Base-by-base conservation (phyloP, 75 land plant genomes). In the Selaginella moellendorffii region DNA sequence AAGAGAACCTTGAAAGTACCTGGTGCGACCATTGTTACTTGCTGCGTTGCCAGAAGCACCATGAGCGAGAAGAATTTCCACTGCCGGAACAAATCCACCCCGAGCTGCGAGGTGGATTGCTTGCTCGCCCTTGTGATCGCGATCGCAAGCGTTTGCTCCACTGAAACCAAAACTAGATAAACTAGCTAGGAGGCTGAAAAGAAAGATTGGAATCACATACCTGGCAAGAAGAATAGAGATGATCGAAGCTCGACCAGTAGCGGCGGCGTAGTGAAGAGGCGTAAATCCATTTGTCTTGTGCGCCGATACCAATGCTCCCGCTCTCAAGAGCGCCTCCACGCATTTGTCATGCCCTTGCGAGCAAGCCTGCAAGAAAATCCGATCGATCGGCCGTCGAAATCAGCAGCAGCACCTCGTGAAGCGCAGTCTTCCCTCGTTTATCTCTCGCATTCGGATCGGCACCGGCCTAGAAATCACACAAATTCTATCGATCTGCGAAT, bases 281-380 rank as follows among this genome's bases (percentile, higher is more conserved):
- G 76, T 77, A 63, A 77, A 77, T 25, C 79, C 79, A 61, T 77
- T 77, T 24, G 79, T 77, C 36, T 77, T 77, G 56, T 77, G 79
- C 0, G 79, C 72, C 24, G 65, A 69, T 52, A 65, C 64, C 29
- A 73, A 52, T 10, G 77, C 71, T 1, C 79, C 79, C 46, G 79
- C 79, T 75, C 73, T 29, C 18, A 54, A 52, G 19, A 51, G 21
- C 10, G 12, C n/a, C 31, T 46, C 28, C 28, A 64, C 69, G 54
- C 79, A 77, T 24, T 62, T 53, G 29, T 54, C 62, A 53, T 77
- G 77, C 20, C 79, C 79, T 51, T 69, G 76, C 26, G 72, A 65
- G 53, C 76, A 77, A 46, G 79, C 76, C 76, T 77, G 30, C 10
- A 54, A 46, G 19, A 29, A 26, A 12, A 20, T n/a, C 27, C 29